A percentile compares a stretch with the other conserved stretches of the same genome.
Evolutionary conservation across 768 basidiomycete species (phyloP).

Genomic region (Naematelia aurantialba): DNA sequence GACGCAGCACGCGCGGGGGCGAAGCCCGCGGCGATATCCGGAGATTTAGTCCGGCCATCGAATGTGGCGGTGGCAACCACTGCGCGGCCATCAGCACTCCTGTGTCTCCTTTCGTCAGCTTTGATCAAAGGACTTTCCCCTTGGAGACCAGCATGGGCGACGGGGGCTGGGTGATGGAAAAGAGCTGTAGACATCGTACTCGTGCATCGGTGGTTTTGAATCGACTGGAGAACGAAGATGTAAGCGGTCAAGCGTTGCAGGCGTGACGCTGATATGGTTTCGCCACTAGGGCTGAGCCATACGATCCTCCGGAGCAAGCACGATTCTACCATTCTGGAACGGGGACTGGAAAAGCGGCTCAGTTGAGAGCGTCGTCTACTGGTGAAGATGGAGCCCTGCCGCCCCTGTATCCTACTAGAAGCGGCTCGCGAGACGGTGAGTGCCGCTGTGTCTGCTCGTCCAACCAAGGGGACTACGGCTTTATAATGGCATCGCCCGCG

Average conservation of each 20-base stretch:
- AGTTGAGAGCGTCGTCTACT: not conserved
- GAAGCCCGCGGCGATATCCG: not conserved
- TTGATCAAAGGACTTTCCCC: too few relatives aligned
- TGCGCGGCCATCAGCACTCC: too few relatives aligned
- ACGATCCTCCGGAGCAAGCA: not conserved
- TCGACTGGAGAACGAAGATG: not conserved
- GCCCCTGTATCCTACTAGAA: not conserved
- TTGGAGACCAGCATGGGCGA: too few relatives aligned
- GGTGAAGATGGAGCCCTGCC: not conserved
- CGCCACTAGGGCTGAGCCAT: conserved; percentile 3
- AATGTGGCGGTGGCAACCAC: not conserved
- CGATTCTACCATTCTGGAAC: not conserved
- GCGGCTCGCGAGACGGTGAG: too few relatives aligned
- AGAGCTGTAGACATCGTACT: too few relatives aligned
- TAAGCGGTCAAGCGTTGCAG: not conserved
- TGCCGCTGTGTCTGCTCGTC: too few relatives aligned
- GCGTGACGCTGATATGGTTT: too few relatives aligned
- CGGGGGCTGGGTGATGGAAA: too few relatives aligned
- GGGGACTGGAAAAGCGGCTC: not conserved
- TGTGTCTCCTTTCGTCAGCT: too few relatives aligned
- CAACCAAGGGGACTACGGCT: too few relatives aligned
- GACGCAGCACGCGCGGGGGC: not conserved
- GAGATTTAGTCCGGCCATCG: not conserved
- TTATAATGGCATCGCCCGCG: too few relatives aligned
- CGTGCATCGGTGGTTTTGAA: too few relatives aligned